Conservation (phyloP, 2,329 filamentous ascomycete genomes). For the Clonostachys rhizophaga region DNA sequence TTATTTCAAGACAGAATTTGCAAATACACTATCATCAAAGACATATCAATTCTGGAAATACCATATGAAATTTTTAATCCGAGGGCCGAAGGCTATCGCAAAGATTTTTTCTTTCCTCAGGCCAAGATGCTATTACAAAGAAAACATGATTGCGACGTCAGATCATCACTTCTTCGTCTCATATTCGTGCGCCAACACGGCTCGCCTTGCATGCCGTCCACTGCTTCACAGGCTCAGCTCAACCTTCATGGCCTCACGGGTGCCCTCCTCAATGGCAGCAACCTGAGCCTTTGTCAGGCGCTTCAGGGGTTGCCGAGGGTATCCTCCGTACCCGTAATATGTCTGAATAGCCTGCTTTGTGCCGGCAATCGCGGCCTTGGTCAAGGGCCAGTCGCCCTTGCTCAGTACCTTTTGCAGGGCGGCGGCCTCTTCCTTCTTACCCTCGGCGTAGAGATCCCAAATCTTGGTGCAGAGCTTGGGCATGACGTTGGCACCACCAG, state of each 20-base stretch:
- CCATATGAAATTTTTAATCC: too few relatives aligned
- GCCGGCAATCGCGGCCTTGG: slow-evolving; percentile 78
- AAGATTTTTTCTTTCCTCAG: too few relatives aligned
- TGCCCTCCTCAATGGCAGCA: slow-evolving; percentile 47
- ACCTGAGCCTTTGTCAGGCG: slow-evolving; percentile 54
- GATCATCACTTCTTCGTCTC: too few relatives aligned
- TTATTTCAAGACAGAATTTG: too few relatives aligned
- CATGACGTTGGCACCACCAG: slow-evolving; percentile 79
- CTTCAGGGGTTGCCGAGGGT: slow-evolving; percentile 69
- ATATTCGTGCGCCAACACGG: too few relatives aligned
- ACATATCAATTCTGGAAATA: too few relatives aligned
- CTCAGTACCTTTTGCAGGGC: slow-evolving; percentile 73
- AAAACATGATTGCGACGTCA: too few relatives aligned
- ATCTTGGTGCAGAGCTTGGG: slow-evolving; percentile 77
- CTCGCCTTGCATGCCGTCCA: too few relatives aligned
- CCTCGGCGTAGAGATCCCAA: slow-evolving; percentile 70
- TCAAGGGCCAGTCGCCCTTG: slow-evolving; percentile 77
- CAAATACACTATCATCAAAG: too few relatives aligned
- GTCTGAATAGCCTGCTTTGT: slow-evolving; percentile 79
- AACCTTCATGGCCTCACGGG: slow-evolving; percentile 61
- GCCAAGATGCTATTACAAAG: too few relatives aligned
- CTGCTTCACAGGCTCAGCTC: slow-evolving; percentile 44
- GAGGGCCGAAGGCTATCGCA: too few relatives aligned
- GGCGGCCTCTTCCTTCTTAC: slow-evolving; percentile 70
- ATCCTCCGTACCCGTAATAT: slow-evolving; percentile 78